Conservation (phyloP, 129 eudicot genomes). For the Flaveria linearis region DNA sequence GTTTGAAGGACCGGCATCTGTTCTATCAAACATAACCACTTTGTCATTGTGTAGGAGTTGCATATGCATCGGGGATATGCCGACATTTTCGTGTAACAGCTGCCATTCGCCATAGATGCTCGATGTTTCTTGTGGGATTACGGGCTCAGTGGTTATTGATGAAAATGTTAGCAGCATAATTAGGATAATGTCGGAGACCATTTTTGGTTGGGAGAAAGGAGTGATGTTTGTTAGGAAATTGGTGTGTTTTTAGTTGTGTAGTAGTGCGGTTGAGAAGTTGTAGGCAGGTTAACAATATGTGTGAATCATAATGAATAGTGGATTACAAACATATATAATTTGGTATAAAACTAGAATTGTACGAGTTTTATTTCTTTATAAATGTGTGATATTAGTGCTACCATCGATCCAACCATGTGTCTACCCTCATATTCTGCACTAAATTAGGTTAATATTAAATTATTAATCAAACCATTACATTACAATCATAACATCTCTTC, state of each 20-base stretch:
- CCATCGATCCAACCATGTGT: conserved; percentile 15
- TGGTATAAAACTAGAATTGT: not conserved
- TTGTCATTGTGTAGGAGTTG: conserved; percentile 73
- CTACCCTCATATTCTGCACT: conserved; percentile 15
- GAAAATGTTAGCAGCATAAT: conserved; percentile 19
- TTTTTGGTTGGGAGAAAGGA: conserved; percentile 23
- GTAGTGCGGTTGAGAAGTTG: conserved; percentile 36
- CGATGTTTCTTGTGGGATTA: conserved; percentile 32
- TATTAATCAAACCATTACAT: not conserved
- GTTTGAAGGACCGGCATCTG: conserved; percentile 75
- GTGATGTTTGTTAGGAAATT: conserved; percentile 28
- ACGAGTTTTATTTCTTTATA: not conserved
- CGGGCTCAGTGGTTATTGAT: conserved; percentile 29
- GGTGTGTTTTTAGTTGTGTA: conserved; percentile 36
- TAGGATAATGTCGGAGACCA: conserved; percentile 41
- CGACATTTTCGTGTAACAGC: conserved; percentile 53
- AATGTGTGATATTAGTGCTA: not conserved
- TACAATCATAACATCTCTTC: not conserved
- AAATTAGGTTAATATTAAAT: not conserved
- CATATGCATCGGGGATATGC: conserved; percentile 90
- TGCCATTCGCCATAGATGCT: conserved; percentile 56
- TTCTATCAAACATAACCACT: conserved; percentile 80
- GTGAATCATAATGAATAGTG: conserved; percentile 23
- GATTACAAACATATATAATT: not conserved
- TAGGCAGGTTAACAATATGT: conserved; percentile 25